Conservation (phyloP, 2,329 filamentous ascomycete genomes). For the Dendryphion nanum region DNA sequence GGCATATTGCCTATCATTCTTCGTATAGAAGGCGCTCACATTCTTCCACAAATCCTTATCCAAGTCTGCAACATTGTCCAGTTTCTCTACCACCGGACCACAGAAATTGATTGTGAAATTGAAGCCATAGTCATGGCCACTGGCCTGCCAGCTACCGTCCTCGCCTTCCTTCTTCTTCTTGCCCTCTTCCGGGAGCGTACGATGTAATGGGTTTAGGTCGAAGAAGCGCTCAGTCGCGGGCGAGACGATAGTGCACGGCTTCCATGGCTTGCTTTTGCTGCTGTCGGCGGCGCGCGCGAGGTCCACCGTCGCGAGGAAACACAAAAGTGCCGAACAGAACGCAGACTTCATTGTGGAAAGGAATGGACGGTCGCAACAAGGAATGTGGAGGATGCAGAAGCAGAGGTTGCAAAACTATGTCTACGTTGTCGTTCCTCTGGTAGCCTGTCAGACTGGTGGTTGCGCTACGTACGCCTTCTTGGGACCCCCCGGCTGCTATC, state of each 20-base stretch:
- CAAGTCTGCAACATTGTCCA: slow-evolving; percentile 64
- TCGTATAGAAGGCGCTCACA: slow-evolving; percentile 74
- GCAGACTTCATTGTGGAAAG: slow-evolving; percentile 24
- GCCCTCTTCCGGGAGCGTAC: slow-evolving; percentile 46
- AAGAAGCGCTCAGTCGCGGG: slow-evolving; percentile 62
- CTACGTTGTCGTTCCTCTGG: too few relatives aligned
- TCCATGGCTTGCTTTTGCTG: slow-evolving; percentile 43
- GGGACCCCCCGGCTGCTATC: neutral
- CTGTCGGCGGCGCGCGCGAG: slow-evolving; percentile 32
- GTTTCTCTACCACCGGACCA: slow-evolving; percentile 67
- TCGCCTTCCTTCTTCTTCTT: slow-evolving; percentile 55
- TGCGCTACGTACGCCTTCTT: slow-evolving; percentile 3
- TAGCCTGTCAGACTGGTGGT: slow-evolving; percentile 2
- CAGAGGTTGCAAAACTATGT: too few relatives aligned
- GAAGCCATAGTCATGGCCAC: slow-evolving; percentile 72
- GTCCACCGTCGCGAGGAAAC: slow-evolving; percentile 32
- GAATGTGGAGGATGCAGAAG: neutral
- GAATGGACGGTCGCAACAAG: slow-evolving; percentile 4
- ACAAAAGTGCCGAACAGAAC: slow-evolving; percentile 23
- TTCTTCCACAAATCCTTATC: slow-evolving; percentile 64
- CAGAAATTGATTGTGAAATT: slow-evolving; percentile 88
- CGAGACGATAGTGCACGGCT: slow-evolving; percentile 62
- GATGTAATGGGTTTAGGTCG: slow-evolving; percentile 59
- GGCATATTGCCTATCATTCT: slow-evolving; percentile 66
- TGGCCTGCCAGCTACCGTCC: slow-evolving; percentile 61